A percentile compares a stretch with the other conserved stretches of the same genome.
These are phyloP conservation scores for Cryptosporidium andersoni DNA, from an alignment of 169 alveolate genomes.

Conservation along the genomic window DNA sequence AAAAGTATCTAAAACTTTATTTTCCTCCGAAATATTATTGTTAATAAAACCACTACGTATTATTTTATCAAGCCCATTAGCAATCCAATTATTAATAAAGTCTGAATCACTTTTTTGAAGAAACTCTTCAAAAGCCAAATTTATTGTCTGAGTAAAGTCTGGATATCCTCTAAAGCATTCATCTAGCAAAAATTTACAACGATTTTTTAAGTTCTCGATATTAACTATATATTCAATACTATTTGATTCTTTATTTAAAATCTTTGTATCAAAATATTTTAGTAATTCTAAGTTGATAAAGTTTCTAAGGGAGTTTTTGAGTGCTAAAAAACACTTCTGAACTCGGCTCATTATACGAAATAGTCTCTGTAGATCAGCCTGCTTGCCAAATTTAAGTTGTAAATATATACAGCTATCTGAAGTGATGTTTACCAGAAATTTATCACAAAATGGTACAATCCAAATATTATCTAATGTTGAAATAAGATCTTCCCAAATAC, in stretches of 20 bases:
- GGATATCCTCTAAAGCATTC: conserved; percentile 26
- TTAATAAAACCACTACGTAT: not conserved
- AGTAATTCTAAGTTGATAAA: not conserved
- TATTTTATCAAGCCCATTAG: conserved; percentile 35
- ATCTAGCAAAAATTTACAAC: conserved; percentile 30
- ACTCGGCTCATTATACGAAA: conserved; percentile 53
- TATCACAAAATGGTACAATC: conserved; percentile 51
- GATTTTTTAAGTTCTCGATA: not conserved
- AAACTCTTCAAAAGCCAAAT: conserved; percentile 41
- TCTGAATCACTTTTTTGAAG: conserved; percentile 10
- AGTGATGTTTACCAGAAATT: not conserved
- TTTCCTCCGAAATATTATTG: not conserved
- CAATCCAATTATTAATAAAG: conserved; percentile 18
- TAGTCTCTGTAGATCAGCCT: conserved; percentile 27
- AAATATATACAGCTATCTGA: not conserved
- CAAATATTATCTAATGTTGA: conserved; percentile 31
- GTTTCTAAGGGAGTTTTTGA: conserved; percentile 17
- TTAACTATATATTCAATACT: conserved; percentile 3
- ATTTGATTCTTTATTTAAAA: not conserved
- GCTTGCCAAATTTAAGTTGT: conserved; percentile 3
- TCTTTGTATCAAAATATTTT: conserved; percentile 22
- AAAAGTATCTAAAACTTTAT: not conserved
- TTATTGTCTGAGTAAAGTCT: conserved; percentile 20
- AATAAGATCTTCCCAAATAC: conserved; percentile 54
- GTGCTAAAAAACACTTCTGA: conserved; percentile 21